Evolutionary conservation across 2,329 filamentous ascomycete genomes (phyloP).

Genomic region (Penicillium freii): DNA sequence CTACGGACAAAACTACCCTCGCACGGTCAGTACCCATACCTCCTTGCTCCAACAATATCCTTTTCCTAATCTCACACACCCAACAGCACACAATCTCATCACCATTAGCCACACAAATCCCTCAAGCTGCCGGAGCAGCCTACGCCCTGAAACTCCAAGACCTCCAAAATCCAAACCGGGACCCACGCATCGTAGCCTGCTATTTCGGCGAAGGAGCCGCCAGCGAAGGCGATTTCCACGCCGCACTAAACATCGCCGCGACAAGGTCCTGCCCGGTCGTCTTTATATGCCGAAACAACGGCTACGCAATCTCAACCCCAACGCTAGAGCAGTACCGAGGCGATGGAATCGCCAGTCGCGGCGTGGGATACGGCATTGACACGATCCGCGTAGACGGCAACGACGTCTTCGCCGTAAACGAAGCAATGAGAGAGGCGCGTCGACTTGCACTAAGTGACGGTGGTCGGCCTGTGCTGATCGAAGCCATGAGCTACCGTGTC

Average conservation of each 20-base stretch:
- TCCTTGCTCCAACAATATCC: background rate
- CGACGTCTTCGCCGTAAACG: slow-evolving; percentile 83
- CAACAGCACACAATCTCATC: slow-evolving; percentile 81
- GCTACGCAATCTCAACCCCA: slow-evolving; percentile 85
- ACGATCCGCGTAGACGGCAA: slow-evolving; percentile 93
- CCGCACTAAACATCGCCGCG: slow-evolving; percentile 84
- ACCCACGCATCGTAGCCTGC: slow-evolving; percentile 70
- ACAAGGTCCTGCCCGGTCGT: slow-evolving; percentile 83
- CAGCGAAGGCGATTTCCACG: slow-evolving; percentile 88
- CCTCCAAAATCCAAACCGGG: slow-evolving; percentile 65
- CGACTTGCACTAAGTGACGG: slow-evolving; percentile 74
- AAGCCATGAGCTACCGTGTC: slow-evolving; percentile 98
- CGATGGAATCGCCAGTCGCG: slow-evolving; percentile 83
- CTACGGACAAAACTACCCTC: slow-evolving; percentile 79
- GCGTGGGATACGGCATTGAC: slow-evolving; percentile 89
- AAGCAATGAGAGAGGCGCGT: slow-evolving; percentile 74
- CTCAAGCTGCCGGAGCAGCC: slow-evolving; percentile 81
- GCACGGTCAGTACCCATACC: slow-evolving; percentile 62
- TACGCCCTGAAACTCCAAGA: slow-evolving; percentile 84
- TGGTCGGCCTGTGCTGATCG: slow-evolving; percentile 80
- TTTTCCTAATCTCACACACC: slow-evolving; percentile 42
- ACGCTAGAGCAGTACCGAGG: slow-evolving; percentile 89
- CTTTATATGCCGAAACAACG: slow-evolving; percentile 91
- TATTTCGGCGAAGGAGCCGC: slow-evolving; percentile 92
- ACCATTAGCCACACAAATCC: slow-evolving; percentile 82